phyloP scores from a whole-genome alignment of 306 rosid species.

The Cucumis sativus region Cucumber_9930_V3 NC_026660.2:20509501-20510000 shows the following conservation, averaged over 20 bases:
- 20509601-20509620: slow-evolving; percentile 46
- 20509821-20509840: not conserved
- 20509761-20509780: not conserved
- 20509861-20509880: not conserved
- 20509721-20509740: not conserved
- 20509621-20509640: slow-evolving; percentile 30
- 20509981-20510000: not conserved
- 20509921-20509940: not conserved
- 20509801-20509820: not conserved
- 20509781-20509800: not conserved
- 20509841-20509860: not conserved
- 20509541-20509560: not conserved
- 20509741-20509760: not conserved
- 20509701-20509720: not conserved
- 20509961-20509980: not conserved
- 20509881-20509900: not conserved
- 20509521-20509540: not conserved
- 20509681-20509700: not conserved
- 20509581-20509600: slow-evolving; percentile 17
- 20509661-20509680: not conserved
- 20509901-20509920: not conserved
- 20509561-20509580: slow-evolving; percentile 3
- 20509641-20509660: not conserved
- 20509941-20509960: not conserved
- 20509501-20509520: not conserved